phyloP scores from a whole-genome alignment of 192 early-diverging fungal species.

The Spizellomyces sp. region DNA sequence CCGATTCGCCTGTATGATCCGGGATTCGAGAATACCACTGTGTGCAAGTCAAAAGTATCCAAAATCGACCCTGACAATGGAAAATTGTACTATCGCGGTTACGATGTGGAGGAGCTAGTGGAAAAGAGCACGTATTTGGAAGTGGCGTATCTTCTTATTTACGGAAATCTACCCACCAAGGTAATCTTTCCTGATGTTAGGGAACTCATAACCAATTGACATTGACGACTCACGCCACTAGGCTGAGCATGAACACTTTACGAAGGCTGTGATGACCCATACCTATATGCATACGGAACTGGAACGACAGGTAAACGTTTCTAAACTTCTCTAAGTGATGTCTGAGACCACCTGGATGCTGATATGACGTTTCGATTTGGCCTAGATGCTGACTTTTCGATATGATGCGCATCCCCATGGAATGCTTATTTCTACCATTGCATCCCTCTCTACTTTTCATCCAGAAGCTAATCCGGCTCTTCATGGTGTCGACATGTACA shows the following conservation, averaged over 20 bases:
- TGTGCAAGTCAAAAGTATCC: slow-evolving; percentile 45
- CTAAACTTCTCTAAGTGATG: neutral
- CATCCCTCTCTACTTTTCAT: slow-evolving; percentile 66
- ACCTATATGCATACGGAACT: slow-evolving; percentile 61
- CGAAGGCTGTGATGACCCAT: slow-evolving; percentile 53
- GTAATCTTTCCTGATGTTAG: neutral
- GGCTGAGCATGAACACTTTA: slow-evolving; percentile 46
- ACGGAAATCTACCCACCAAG: slow-evolving; percentile 45
- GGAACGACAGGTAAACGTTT: slow-evolving; percentile 39
- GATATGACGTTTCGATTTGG: neutral
- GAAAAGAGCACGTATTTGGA: slow-evolving; percentile 66
- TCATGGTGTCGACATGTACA: slow-evolving; percentile 51
- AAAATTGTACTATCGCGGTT: slow-evolving; percentile 57
- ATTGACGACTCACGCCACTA: neutral
- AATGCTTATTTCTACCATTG: slow-evolving; percentile 63
- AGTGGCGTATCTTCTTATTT: slow-evolving; percentile 64
- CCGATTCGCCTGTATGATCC: slow-evolving; percentile 51
- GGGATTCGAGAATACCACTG: slow-evolving; percentile 57
- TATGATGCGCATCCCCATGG: slow-evolving; percentile 72
- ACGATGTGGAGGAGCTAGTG: slow-evolving; percentile 61
- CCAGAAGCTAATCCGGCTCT: slow-evolving; percentile 73
- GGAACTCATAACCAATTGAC: neutral
- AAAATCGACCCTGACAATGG: slow-evolving; percentile 38
- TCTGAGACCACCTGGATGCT: neutral
- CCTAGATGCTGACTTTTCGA: slow-evolving; percentile 57